These are phyloP conservation scores for Bretziella fagacearum DNA, from an alignment of 2,329 filamentous ascomycete species.

Conservation along the genomic window DNA sequence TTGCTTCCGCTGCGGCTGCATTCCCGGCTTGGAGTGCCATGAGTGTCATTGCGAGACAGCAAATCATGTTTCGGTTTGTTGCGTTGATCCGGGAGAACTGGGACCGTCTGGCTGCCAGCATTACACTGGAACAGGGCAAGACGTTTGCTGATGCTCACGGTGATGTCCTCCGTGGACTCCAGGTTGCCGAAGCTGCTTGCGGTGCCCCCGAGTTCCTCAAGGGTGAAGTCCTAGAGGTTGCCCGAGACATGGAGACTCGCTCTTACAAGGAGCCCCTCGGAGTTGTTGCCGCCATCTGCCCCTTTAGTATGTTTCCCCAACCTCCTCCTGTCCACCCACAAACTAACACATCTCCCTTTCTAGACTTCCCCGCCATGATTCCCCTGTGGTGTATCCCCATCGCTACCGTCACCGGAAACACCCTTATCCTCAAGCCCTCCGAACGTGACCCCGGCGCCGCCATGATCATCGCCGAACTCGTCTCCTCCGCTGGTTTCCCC, in stretches of 20 bases:
- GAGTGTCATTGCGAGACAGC: conserved; percentile 56
- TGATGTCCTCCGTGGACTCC: conserved; percentile 64
- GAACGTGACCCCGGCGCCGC: conserved; percentile 70
- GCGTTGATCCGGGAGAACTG: conserved; percentile 66
- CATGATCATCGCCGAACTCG: conserved; percentile 72
- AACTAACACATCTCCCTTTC: not conserved
- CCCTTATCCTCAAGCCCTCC: conserved; percentile 68
- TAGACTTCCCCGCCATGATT: conserved; percentile 84
- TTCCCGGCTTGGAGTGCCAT: conserved; percentile 59
- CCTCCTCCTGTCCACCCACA: not conserved
- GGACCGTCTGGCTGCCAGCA: conserved; percentile 69
- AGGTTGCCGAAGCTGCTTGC: conserved; percentile 71
- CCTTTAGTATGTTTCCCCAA: conserved; percentile 50
- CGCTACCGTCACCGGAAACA: conserved; percentile 70
- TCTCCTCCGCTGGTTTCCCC: conserved; percentile 65
- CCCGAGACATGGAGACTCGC: conserved; percentile 80
- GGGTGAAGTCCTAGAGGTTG: conserved; percentile 68
- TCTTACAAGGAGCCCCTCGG: conserved; percentile 69
- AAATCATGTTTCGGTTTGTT: conserved; percentile 79
- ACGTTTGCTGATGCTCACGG: conserved; percentile 69
- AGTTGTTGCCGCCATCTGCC: conserved; percentile 69
- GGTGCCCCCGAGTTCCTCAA: conserved; percentile 67
- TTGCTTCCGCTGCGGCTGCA: conserved; percentile 58
- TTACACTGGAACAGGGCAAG: conserved; percentile 79
- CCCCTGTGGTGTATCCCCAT: conserved; percentile 82